Conservation (phyloP, 2,329 filamentous ascomycete species). For the Sporothrix dimorphospora region DNA sequence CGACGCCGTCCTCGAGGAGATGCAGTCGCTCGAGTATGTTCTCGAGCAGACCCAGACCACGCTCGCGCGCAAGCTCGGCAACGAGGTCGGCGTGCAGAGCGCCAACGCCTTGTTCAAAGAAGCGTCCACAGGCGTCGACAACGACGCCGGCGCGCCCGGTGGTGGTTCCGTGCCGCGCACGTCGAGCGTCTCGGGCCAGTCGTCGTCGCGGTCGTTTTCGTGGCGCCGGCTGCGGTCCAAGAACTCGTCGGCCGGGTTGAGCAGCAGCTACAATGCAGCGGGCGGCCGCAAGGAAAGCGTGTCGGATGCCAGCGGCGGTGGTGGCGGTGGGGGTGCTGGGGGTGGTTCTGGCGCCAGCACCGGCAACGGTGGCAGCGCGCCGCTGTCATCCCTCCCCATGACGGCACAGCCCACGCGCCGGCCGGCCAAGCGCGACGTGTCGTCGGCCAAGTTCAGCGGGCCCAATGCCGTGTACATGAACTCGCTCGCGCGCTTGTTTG, state of each 20-base stretch:
- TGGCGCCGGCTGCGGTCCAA: constrained; percentile 92
- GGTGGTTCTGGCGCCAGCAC: no score
- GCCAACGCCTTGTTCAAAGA: constrained; percentile 76
- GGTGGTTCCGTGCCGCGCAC: constrained; percentile 52
- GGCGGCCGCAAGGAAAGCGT: constrained; percentile 49
- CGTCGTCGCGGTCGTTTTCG: constrained; percentile 75
- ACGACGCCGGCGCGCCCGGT: constrained; percentile 39
- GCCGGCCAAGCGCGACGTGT: constrained; percentile 72
- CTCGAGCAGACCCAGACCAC: constrained; percentile 81
- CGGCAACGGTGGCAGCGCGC: background rate
- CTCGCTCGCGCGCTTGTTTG: constrained; percentile 85
- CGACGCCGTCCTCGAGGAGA: constrained; percentile 89
- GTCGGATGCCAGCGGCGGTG: constrained; percentile 44
- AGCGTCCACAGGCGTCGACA: constrained; percentile 55
- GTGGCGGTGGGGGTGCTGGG: background rate
- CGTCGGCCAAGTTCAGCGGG: constrained; percentile 72
- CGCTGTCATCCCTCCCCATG: constrained; percentile 76
- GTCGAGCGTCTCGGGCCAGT: constrained; percentile 70
- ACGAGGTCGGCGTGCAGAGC: constrained; percentile 83
- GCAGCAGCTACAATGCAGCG: constrained; percentile 51
- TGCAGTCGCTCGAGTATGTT: constrained; percentile 84
- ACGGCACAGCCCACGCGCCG: constrained; percentile 66
- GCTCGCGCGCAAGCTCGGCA: constrained; percentile 84
- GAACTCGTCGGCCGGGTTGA: constrained; percentile 70
- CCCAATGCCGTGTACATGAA: constrained; percentile 91